These are phyloP conservation scores for Aspergillus quadricinctus DNA, from an alignment of 2,329 filamentous ascomycete genomes.

Conservation along the genomic window DNA sequence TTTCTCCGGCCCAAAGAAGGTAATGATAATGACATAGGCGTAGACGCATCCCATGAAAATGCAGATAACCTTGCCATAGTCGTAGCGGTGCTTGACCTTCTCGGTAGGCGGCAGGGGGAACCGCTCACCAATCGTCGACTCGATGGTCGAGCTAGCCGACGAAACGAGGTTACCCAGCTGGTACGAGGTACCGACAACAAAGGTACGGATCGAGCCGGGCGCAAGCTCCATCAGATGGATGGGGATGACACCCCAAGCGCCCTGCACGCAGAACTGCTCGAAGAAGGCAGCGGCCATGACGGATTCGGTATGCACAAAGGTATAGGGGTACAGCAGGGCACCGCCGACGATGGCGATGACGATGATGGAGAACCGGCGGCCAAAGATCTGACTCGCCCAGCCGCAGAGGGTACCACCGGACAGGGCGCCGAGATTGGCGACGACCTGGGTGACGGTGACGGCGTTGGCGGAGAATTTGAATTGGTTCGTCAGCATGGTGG, in stretches of 20 bases:
- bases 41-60: slow-evolving; percentile 89
- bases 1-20: slow-evolving; percentile 46
- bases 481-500: slow-evolving; percentile 57
- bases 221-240: slow-evolving; percentile 64
- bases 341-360: slow-evolving; percentile 62
- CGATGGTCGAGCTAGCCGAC: slow-evolving; percentile 66
- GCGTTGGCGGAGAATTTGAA: slow-evolving; percentile 53
- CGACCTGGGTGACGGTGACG: slow-evolving; percentile 67
- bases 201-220: slow-evolving; percentile 57
- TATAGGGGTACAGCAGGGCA: slow-evolving; percentile 79
- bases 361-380: slow-evolving; percentile 65
- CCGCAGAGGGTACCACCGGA: slow-evolving; percentile 63
- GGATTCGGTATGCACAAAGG: slow-evolving; percentile 57
- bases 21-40: slow-evolving; percentile 53
- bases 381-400: slow-evolving; percentile 65
- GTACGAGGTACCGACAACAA: slow-evolving; percentile 60
- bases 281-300: slow-evolving; percentile 81
- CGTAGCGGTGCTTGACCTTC: slow-evolving; percentile 51
- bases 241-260: slow-evolving; percentile 71
- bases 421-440: slow-evolving; percentile 68
- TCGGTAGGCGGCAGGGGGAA: slow-evolving; percentile 64
- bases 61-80: slow-evolving; percentile 80
- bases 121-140: slow-evolving; percentile 67
- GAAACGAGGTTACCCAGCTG: slow-evolving; percentile 61
- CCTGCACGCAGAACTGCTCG: slow-evolving; percentile 74